Conservation (phyloP, 176 grass and related monocot genomes). For the Musa troglodytarum region DNA sequence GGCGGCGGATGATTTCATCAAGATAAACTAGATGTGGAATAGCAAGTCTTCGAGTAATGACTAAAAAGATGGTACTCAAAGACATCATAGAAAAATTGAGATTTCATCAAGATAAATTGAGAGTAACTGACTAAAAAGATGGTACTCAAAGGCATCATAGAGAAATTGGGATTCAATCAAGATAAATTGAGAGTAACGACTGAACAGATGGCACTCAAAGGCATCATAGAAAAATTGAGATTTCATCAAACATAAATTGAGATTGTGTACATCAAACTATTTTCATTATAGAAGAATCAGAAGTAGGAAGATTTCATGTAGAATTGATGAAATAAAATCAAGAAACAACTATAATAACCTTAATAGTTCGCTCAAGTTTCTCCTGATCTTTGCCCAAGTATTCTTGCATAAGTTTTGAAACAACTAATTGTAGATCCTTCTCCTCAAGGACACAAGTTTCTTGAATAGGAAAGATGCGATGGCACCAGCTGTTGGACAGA, state of each 20-base stretch:
- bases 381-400: conserved; percentile 31
- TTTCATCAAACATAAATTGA: not conserved
- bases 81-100: not conserved
- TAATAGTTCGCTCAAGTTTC: conserved; percentile 39
- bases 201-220: too few relatives aligned
- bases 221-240: not conserved
- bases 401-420: conserved; percentile 69
- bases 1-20: not conserved
- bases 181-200: too few relatives aligned
- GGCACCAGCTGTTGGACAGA: conserved; percentile 73
- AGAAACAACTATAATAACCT: conserved; percentile 29
- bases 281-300: not conserved
- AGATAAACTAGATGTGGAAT: too few relatives aligned
- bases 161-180: not conserved
- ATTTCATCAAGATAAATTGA: not conserved
- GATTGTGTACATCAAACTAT: not conserved
- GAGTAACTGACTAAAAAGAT: not conserved
- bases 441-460: conserved; percentile 78
- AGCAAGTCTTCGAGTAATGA: too few relatives aligned
- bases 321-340: not conserved
- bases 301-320: too few relatives aligned
- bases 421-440: conserved; percentile 49
- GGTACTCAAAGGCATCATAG: not conserved
- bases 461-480: conserved; percentile 91
- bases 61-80: too few relatives aligned